Evolutionary conservation across 768 basidiomycete genomes (phyloP).

Genomic region (Boletus patriciae): DNA sequence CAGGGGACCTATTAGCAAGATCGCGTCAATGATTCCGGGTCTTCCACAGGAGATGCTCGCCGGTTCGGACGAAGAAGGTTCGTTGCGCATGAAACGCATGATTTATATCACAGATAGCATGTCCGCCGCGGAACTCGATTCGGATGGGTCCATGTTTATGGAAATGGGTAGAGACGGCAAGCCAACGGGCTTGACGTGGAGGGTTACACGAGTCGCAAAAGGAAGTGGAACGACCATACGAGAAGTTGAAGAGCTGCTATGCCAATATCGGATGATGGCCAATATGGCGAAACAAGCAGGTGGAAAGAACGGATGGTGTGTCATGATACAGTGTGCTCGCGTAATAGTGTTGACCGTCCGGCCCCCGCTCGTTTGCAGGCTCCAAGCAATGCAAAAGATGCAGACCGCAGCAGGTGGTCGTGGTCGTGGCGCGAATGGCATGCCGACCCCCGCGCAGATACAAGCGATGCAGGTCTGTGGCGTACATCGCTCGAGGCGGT

Average conservation of each 20-base stretch:
- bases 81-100: conserved; percentile 91
- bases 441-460: conserved; percentile 92
- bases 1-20: conserved; percentile 98
- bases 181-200: conserved; percentile 83
- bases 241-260: conserved; percentile 96
- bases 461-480: conserved; percentile 84
- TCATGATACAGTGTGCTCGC: conserved; percentile 2
- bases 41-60: conserved; percentile 88
- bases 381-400: conserved; percentile 92
- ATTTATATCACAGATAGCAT: conserved; percentile 99
- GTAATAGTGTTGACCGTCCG: conserved; percentile 5
- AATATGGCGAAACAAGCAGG: conserved; percentile 99
- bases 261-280: conserved; percentile 98
- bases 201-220: conserved; percentile 84
- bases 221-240: conserved; percentile 94
- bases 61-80: conserved; percentile 92
- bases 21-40: conserved; percentile 98
- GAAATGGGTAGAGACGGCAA: conserved; percentile 80
- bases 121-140: conserved; percentile 91
- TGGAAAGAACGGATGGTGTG: conserved; percentile 92
- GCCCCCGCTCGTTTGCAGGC: conserved; percentile 42
- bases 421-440: conserved; percentile 81
- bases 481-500: background rate
- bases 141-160: conserved; percentile 91
- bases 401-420: conserved; percentile 83